Percentiles rank a stretch among this genome's conserved stretches.
Conservation (phyloP, 768 basidiomycete genomes). For the Leccinum boreale region DNA sequence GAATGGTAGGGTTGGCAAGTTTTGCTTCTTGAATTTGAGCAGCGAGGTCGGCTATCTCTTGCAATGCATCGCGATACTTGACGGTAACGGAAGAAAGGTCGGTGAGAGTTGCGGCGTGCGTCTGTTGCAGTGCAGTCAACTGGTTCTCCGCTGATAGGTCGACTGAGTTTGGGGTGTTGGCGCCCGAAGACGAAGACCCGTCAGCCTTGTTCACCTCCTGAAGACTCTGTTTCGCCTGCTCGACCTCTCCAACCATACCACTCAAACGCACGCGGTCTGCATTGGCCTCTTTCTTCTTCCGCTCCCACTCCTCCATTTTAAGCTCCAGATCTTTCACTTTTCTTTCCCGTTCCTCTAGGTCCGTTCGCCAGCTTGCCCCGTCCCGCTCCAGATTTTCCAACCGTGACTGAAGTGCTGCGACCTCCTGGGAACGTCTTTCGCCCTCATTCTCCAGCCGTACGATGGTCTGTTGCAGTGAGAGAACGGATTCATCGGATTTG, state of each 20-base stretch:
- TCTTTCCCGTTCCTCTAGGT: slow-evolving; percentile 80
- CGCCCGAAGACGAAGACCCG: slow-evolving; percentile 29
- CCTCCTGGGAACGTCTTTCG: slow-evolving; percentile 69
- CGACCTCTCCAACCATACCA: slow-evolving; percentile 66
- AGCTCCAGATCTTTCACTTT: slow-evolving; percentile 73
- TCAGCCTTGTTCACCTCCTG: slow-evolving; percentile 40
- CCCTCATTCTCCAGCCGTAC: slow-evolving; percentile 76
- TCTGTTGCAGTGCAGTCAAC: slow-evolving; percentile 73
- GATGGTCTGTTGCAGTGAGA: slow-evolving; percentile 64
- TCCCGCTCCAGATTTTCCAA: slow-evolving; percentile 68
- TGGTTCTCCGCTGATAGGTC: slow-evolving; percentile 54
- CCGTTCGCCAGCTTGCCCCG: slow-evolving; percentile 77
- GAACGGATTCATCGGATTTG: slow-evolving; percentile 74
- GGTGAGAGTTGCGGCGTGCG: slow-evolving; percentile 73
- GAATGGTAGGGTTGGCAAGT: slow-evolving; percentile 48
- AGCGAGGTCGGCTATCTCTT: slow-evolving; percentile 89
- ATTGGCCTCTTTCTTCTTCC: slow-evolving; percentile 62
- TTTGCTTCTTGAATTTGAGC: slow-evolving; percentile 88
- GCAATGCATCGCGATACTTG: slow-evolving; percentile 87
- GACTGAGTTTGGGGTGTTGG: slow-evolving; percentile 28
- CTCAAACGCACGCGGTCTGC: slow-evolving; percentile 67
- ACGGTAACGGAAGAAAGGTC: slow-evolving; percentile 74
- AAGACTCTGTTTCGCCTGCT: slow-evolving; percentile 63
- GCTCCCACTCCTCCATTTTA: slow-evolving; percentile 77
- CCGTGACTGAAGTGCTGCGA: slow-evolving; percentile 64